Base-by-base conservation (phyloP, 169 alveolate genomes). In the Eimeria praecox region DNA sequence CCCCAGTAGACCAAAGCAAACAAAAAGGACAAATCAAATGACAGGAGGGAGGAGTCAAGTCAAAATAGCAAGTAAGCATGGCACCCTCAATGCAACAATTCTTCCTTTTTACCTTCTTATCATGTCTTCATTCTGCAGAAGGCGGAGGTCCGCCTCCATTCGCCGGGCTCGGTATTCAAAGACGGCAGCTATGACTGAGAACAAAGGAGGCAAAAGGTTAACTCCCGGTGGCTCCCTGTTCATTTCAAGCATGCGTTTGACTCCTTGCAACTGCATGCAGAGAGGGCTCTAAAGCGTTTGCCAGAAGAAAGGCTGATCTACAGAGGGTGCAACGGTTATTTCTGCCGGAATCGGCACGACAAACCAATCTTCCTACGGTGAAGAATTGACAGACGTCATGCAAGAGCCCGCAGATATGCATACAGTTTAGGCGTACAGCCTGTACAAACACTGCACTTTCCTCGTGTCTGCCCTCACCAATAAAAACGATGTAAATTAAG, bases 401-500 rank as follows among this genome's bases (percentile, higher is more conserved):
- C 22, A 71, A 30, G 24, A 59, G 35, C 20, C 20, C 35, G 27
- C 35, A n/a, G 1, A 3, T 52, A 0, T 83, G 44, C 59, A 40
- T 52, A 49, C 59, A 5, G 69, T 85, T 24, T 22, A 85, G 33
- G n/a, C 0, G 59, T 33, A 52, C 18, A n/a, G n/a, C n/a, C n/a
- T n/a, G 52, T n/a, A 56, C 18, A 85, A 3, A 49, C 38, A 33
- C 20, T 6, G 77, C 35, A 38, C 33, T 80, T 3, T 40, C 42
- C n/a, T 20, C 75, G n/a, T 18, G 20, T 24, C 46, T 16, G n/a
- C n/a, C 9, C 96, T 78, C 73, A 75, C 97, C 95, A 85, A 97
- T 97, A 95, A 97, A 97, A 87, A 97, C 95, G 52, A 97, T 56
- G 92, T 97, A 97, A 20, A 97, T 95, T 35, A 95, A 94, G 54